Evolutionary conservation across 176 grass and related monocot genomes (phyloP).

Genomic region (Zea mays): Zm-B73-REFERENCE-NAM-5.0 NC_050099.1:6215001-6215500

Average conservation of each 20-base stretch:
- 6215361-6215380: conserved; percentile 21
- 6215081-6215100: conserved; percentile 6
- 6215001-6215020: neutral
- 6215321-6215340: conserved; percentile 50
- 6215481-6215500: conserved; percentile 5
- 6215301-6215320: neutral
- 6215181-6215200: conserved; percentile 38
- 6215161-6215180: conserved; percentile 49
- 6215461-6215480: conserved; percentile 31
- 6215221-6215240: neutral
- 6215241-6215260: neutral
- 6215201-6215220: conserved; percentile 20
- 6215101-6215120: conserved; percentile 12
- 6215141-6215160: conserved; percentile 38
- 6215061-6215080: conserved; percentile 36
- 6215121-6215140: conserved; percentile 23
- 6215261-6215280: neutral
- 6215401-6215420: conserved; percentile 34
- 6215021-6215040: conserved; percentile 33
- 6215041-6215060: conserved; percentile 41
- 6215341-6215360: conserved; percentile 14
- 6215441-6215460: conserved; percentile 62
- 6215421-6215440: conserved; percentile 32
- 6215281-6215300: too few species aligned
- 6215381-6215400: conserved; percentile 54